Evolutionary conservation across 1,284 basidiomycete genomes (phyloP).

Genomic region (Agaricales sp.): DNA sequence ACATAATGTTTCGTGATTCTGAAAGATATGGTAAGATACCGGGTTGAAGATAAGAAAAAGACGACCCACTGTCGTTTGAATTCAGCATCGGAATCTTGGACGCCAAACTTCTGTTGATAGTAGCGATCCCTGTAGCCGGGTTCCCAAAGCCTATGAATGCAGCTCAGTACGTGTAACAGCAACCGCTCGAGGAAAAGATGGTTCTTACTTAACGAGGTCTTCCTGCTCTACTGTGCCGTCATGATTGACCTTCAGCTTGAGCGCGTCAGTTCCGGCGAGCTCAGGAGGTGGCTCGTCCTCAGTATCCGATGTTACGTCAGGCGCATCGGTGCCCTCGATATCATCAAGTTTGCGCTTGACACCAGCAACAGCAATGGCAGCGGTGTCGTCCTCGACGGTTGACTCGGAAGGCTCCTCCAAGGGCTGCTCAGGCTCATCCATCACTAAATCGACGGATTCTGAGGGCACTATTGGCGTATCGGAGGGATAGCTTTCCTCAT

Average conservation of each 20-base stretch:
- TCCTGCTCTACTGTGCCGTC: conserved; percentile 89
- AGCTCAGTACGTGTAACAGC: conserved; percentile 10
- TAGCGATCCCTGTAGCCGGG: conserved; percentile 94
- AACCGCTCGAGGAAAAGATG: conserved; percentile 6
- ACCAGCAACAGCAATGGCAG: conserved; percentile 20
- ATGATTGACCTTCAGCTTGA: conserved; percentile 67
- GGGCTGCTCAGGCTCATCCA: conserved; percentile 18
- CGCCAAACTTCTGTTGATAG: conserved; percentile 89
- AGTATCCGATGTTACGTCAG: conserved; percentile 20
- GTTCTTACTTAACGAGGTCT: conserved; percentile 81
- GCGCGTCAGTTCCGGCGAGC: conserved; percentile 18
- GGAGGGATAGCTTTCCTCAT: conserved; percentile 4
- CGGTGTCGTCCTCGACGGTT: background rate
- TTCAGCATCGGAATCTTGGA: conserved; percentile 61
- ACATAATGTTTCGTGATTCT: conserved; percentile 77
- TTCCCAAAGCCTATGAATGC: conserved; percentile 69
- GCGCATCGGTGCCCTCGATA: conserved; percentile 33
- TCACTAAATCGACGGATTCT: conserved; percentile 1
- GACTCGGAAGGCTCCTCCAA: conserved; percentile 24
- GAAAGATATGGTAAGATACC: conserved; percentile 9
- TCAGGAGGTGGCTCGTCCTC: conserved; percentile 23
- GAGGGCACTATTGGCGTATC: conserved; percentile 10
- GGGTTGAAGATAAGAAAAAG: background rate
- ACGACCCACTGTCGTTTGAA: conserved; percentile 64
- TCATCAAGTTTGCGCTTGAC: conserved; percentile 67